Evolutionary conservation across 371 early-diverging fungal genomes (phyloP), one percentile per base, ranked within the genome.

Genomic region (Saksenaea oblongispora): DNA sequence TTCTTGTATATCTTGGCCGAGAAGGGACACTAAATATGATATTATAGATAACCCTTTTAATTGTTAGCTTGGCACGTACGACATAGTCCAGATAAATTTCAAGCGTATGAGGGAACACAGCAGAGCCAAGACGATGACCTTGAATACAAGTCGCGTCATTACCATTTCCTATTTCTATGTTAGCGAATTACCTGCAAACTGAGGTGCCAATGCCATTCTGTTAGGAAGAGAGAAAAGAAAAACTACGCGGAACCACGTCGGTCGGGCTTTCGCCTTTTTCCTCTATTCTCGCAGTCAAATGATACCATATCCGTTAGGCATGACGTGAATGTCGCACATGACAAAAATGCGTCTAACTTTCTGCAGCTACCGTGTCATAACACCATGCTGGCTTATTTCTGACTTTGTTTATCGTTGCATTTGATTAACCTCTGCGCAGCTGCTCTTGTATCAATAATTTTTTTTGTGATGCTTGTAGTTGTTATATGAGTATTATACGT

Each of bases 31-130:
- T 83, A 66, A 18, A 18, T 34, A 18, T 47, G 47, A 31, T 3
- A 22, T 22, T 34, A 15, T n/a, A 4, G 44, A 31, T 37, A 31
- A 7, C 22, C 47, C 37, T 26, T 22, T n/a, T 35, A 0, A 14
- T 10, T 26, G 5, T 39, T 53, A 4, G 5, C 1, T 17, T 18
- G 0, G 61, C 79, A 47, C 51, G 53, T 75, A 84, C 86, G 51
- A 85, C 85, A 66, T 84, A 91, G 71, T 91, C 90, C 37, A 90
- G 71, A 64, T 85, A 89, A 31, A 83, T 56, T 60, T 91, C 91
- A 34, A 91, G 70, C 0, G 82, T 81, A 54, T 88, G 84, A 15
- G 82, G 76, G 8, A 87, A 83, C 3, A 64, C 34, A 51, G 65
- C 65, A 27, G 78, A 60, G 22, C 89, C 89, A 54, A 83, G 72